Evolutionary conservation across 1,284 basidiomycete genomes (phyloP), one percentile per base, ranked within the genome.

Genomic region (Leccinum huronense): DNA sequence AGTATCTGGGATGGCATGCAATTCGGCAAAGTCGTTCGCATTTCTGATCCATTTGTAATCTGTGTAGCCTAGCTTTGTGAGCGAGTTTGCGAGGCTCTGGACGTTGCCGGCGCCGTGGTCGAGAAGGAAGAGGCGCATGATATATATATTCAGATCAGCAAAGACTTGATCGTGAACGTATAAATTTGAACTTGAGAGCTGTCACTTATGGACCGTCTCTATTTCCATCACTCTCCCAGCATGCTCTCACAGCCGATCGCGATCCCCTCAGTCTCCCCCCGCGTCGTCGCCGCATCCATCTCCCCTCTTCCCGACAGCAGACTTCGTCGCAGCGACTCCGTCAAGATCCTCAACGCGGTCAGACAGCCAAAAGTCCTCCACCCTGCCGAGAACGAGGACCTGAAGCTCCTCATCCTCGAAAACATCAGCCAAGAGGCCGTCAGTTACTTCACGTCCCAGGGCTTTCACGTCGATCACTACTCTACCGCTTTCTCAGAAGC

Each of bases 41-140:
- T 84, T 80, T 48, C 87, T 83, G 73, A 99, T 93, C 97, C 97
- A 99, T 71, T 90, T 84, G 78, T 97, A 99, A 19, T 72, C 73
- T 8, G 86, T 80, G 79, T 94, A 88, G 9, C 97, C 96, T 11
- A 99, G 89, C 71, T 87, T 88, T 59, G 80, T 86, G 71, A 99
- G 86, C 3, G 96, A 94, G 79, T 99, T 99, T 60, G 97, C 95
- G 62, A 98, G 87, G 74, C 91, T 94, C 76, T 93, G 88, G 57
- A 97, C 95, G 75, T 97, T 97, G 19, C 95, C 95, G 62, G 94
- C 96, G 73, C 95, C 95, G 75, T 98, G 97, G 77, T 98, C 96
- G 70, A 98, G 89, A 69, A 98, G 85, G 79, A 89, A 97, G 68
- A 97, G 87, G 63, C 79, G 82, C 88, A 89, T 90, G 57, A n/a